A percentile compares a stretch with the other conserved stretches of the same genome.
Evolutionary conservation across 441 rosid species (phyloP).

Genomic region (Syzygium malaccense): DNA sequence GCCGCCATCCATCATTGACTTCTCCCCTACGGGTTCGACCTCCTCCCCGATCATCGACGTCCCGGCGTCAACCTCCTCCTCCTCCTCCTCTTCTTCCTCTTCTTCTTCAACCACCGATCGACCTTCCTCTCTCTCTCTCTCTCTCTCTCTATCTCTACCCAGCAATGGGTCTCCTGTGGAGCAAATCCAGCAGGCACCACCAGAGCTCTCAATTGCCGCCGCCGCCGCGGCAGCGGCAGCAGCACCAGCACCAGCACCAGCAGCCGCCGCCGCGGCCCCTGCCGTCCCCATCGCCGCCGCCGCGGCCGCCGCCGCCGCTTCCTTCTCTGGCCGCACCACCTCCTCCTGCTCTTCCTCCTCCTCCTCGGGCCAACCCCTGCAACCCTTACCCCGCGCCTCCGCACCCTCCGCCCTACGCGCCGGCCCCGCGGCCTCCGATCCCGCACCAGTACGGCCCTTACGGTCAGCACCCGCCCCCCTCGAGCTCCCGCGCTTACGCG

Average conservation of each 20-base stretch:
- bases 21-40: neutral
- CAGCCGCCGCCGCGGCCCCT: neutral
- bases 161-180: constrained; percentile 3
- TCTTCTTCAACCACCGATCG: neutral
- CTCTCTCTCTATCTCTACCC: neutral
- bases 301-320: neutral
- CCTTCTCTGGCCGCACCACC: neutral
- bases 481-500: neutral
- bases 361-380: neutral
- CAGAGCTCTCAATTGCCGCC: neutral
- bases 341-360: neutral
- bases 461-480: neutral
- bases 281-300: constrained; percentile 1
- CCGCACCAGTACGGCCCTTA: neutral
- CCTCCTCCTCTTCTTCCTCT: neutral
- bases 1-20: neutral
- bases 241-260: neutral
- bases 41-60: neutral
- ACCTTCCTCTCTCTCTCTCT: neutral
- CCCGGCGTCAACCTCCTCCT: neutral
- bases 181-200: constrained; percentile 5
- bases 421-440: neutral
- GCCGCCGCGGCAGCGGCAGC: neutral
- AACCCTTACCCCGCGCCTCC: neutral
- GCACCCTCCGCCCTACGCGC: neutral